phyloP scores from a whole-genome alignment of 202 grass and related monocot genomes.

The Zizania palustris region DNA sequence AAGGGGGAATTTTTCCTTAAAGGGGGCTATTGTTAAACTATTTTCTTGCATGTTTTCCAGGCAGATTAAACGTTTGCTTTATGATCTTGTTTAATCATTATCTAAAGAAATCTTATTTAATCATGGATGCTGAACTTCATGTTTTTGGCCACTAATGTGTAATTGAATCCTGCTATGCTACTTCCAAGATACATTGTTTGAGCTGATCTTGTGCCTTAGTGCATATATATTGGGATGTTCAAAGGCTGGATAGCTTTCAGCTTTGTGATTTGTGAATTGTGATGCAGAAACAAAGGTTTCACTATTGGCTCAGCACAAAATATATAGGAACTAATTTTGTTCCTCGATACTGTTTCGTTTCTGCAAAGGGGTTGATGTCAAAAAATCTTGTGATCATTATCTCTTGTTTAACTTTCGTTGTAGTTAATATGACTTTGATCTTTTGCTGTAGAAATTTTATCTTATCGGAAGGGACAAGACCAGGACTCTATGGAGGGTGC shows the following conservation, averaged over 20 bases:
- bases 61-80: slow-evolving; percentile 6
- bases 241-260: slow-evolving; percentile 7
- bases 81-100: slow-evolving; percentile 20
- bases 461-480: slow-evolving; percentile 83
- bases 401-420: not conserved
- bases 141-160: slow-evolving; percentile 16
- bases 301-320: slow-evolving; percentile 8
- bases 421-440: slow-evolving; percentile 4
- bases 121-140: slow-evolving; percentile 13
- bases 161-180: slow-evolving; percentile 4
- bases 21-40: slow-evolving; percentile 14
- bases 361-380: not conserved
- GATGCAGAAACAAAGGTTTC: slow-evolving; percentile 26
- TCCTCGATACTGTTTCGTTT: slow-evolving; percentile 35
- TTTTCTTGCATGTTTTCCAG: slow-evolving; percentile 27
- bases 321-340: not conserved
- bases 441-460: slow-evolving; percentile 87
- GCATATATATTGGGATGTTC: not conserved
- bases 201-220: not conserved
- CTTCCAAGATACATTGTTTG: not conserved
- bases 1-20: not conserved
- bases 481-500: slow-evolving; percentile 73
- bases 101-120: slow-evolving; percentile 17
- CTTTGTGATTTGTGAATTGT: not conserved
- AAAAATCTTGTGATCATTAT: not conserved